Base-by-base conservation (phyloP, 495 filamentous ascomycete species). In the Xylaria intraflava region DNA sequence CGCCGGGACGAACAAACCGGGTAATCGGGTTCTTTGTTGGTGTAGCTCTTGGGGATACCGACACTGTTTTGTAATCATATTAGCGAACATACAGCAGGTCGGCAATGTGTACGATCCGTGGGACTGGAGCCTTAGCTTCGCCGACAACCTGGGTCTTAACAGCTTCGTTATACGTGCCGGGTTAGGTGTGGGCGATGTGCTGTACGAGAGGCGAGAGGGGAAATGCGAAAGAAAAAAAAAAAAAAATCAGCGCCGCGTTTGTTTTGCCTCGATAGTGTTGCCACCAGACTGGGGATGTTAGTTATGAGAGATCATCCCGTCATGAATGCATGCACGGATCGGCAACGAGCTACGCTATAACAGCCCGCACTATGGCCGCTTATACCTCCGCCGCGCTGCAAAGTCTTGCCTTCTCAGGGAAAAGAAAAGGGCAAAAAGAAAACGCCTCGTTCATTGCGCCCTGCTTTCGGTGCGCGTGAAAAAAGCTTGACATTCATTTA, bases 1-100 rank as follows among this genome's bases (percentile, higher is more conserved):
- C 51, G 43, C 43, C 33, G 51, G 51, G 43, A 46, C 51, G 14
- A 44, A 42, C 27, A 42, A 22, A 51, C 36, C 51, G 6, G 43
- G 51, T 14, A 36, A 46, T 53, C 16, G 31, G 43, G 20, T 46
- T 12, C 17, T 31, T 46, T 23, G 14, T 19, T 46, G n/a, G n/a
- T n/a, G n/a, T n/a, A n/a, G n/a, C n/a, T n/a, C n/a, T n/a, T n/a
- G n/a, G n/a, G n/a, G n/a, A n/a, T n/a, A n/a, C n/a, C 17, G 35
- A 38, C n/a, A 17, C 35, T 3, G 35, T 17, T 9, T 17, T 14
- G 35, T 17, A 38, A 38, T 38, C 35, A 38, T 38, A 33, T 29
- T 29, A 29, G n/a, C 27, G 4, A 4, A 33, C 31, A 16, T 38
- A 17, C 3, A 11, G 35, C n/a, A 38, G 16, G 35, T 38, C 16